phyloP scores from a whole-genome alignment of 2,329 filamentous ascomycete species.

The Fusarium domesticum region DNA sequence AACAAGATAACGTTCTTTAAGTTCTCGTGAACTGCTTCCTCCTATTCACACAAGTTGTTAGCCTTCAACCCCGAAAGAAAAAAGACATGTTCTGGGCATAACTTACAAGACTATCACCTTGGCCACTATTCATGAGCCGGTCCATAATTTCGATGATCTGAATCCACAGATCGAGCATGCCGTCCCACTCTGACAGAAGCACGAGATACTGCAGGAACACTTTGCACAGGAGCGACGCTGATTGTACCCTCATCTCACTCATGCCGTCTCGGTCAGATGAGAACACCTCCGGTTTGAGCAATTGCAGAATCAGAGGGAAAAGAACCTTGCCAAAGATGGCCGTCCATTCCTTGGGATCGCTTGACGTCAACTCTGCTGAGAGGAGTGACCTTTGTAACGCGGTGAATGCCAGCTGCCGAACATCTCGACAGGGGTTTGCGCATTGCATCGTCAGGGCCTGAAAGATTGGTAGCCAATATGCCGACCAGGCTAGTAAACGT shows the following conservation, averaged over 20 bases:
- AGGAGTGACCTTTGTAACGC: constrained; percentile 83
- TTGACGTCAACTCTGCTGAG: constrained; percentile 78
- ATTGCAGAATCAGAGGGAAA: constrained; percentile 81
- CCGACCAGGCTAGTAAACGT: constrained; percentile 75
- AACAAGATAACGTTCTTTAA: constrained; percentile 95
- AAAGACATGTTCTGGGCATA: neutral
- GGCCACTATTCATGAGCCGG: constrained; percentile 90
- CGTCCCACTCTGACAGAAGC: constrained; percentile 77
- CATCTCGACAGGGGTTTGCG: constrained; percentile 89
- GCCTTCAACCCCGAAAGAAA: neutral
- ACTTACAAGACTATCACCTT: constrained; percentile 81
- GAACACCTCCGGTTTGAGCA: constrained; percentile 93
- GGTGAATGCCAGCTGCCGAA: constrained; percentile 83
- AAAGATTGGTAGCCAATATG: constrained; percentile 96
- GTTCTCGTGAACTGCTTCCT: constrained; percentile 92
- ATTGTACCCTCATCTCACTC: constrained; percentile 91
- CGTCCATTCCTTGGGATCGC: constrained; percentile 86
- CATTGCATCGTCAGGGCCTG: constrained; percentile 84
- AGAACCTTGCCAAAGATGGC: constrained; percentile 92
- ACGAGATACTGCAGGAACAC: constrained; percentile 94
- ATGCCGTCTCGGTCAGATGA: constrained; percentile 88
- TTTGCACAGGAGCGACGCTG: constrained; percentile 86
- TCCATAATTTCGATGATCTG: constrained; percentile 94
- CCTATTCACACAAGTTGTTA: constrained; percentile 47
- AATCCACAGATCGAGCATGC: constrained; percentile 88